Evolutionary conservation across 2,329 filamentous ascomycete species (phyloP).

Genomic region (Fusarium floridanum): DNA sequence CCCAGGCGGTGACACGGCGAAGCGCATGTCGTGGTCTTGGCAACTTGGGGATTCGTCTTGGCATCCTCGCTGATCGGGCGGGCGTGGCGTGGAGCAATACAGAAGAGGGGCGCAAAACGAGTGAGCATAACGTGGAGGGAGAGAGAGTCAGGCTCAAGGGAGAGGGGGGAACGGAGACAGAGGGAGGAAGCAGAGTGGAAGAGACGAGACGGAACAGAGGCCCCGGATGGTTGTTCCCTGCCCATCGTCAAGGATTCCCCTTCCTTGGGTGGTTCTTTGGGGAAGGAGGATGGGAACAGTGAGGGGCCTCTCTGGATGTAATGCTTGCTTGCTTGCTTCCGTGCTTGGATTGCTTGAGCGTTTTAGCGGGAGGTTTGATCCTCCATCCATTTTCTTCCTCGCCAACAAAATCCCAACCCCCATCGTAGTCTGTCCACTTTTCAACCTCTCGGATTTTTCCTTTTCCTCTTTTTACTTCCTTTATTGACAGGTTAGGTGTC

Average conservation of each 20-base stretch:
- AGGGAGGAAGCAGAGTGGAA: not conserved
- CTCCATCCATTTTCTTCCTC: not conserved
- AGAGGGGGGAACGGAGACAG: slow-evolving; percentile 6
- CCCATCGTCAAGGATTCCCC: slow-evolving; percentile 16
- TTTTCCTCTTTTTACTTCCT: not conserved
- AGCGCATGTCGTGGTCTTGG: slow-evolving; percentile 13
- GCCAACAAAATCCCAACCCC: slow-evolving; percentile 26
- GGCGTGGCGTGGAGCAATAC: slow-evolving; percentile 8
- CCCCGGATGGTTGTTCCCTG: slow-evolving; percentile 28
- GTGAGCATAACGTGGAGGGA: slow-evolving; percentile 13
- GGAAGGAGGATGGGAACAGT: slow-evolving; percentile 19
- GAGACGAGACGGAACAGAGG: slow-evolving; percentile 24
- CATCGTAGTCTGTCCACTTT: slow-evolving; percentile 27
- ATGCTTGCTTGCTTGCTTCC: not conserved
- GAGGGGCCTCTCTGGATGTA: not conserved
- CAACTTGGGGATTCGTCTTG: slow-evolving; percentile 18
- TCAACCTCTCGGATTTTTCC: slow-evolving; percentile 28
- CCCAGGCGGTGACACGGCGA: slow-evolving; percentile 15
- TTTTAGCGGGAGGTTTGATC: slow-evolving; percentile 18
- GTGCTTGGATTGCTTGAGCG: slow-evolving; percentile 10
- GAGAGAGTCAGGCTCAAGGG: slow-evolving; percentile 23
- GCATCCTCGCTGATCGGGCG: not conserved
- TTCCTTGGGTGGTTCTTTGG: slow-evolving; percentile 28
- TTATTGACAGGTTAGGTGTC: not conserved
- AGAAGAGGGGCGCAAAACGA: not conserved